Evolutionary conservation across 2,329 filamentous ascomycete genomes (phyloP).

Genomic region (Hymenoscyphus fructigenus): DNA sequence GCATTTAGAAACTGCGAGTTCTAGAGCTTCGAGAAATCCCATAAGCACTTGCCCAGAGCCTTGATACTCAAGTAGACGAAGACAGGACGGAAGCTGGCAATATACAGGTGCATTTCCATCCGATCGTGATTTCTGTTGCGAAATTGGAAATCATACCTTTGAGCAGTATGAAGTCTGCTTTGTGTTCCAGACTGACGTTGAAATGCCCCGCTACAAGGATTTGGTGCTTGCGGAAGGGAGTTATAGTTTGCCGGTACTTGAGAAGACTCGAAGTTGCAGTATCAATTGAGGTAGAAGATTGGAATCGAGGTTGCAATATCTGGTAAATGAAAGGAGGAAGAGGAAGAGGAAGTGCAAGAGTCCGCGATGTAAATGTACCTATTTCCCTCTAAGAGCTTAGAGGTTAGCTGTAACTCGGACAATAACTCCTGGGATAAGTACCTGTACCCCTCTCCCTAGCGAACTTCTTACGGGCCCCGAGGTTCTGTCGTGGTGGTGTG

Average conservation of each 20-base stretch:
- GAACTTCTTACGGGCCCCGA: neutral
- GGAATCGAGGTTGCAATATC: neutral
- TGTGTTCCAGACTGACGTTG: constrained; percentile 28
- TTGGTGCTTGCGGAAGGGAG: constrained; percentile 11
- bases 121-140: constrained; percentile 15
- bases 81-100: constrained; percentile 11
- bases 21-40: constrained; percentile 17
- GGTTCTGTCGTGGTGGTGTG: neutral
- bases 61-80: neutral
- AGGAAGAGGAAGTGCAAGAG: neutral
- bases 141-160: constrained; percentile 23
- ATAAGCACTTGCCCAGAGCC: neutral
- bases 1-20: constrained; percentile 1
- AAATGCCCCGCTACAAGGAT: constrained; percentile 32
- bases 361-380: neutral
- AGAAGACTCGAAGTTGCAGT: neutral
- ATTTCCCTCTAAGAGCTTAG: neutral
- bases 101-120: constrained; percentile 12
- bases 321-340: neutral
- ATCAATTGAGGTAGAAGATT: neutral
- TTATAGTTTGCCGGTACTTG: neutral
- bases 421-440: neutral
- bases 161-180: constrained; percentile 16
- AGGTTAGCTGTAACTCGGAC: neutral
- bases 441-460: neutral